A percentile compares a stretch with the other conserved stretches of the same genome.
Conservation (phyloP, 345 rosid genomes). For the Litchi chinensis region DNA sequence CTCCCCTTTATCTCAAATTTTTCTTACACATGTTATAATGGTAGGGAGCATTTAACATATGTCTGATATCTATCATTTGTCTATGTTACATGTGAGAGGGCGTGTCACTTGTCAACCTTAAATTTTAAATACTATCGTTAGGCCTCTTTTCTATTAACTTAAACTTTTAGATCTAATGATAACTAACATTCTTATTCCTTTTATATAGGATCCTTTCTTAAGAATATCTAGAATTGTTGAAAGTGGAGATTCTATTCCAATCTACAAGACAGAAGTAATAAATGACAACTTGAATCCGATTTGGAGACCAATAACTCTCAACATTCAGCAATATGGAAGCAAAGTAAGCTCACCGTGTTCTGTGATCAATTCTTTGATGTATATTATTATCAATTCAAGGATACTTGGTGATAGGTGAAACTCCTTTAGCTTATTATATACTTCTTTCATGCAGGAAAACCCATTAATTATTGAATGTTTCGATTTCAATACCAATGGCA, state of each 20-base stretch:
- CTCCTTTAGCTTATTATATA: slow-evolving; percentile 1
- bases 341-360: slow-evolving; percentile 50
- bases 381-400: not conserved
- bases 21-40: too few species aligned
- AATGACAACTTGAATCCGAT: slow-evolving; percentile 72
- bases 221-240: slow-evolving; percentile 76
- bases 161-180: too few species aligned
- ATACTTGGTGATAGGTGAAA: not conserved
- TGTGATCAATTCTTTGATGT: not conserved
- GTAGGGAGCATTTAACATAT: too few species aligned
- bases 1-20: too few species aligned
- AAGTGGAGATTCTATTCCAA: slow-evolving; percentile 51
- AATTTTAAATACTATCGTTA: too few species aligned
- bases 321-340: slow-evolving; percentile 79
- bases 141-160: too few species aligned
- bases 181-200: too few species aligned
- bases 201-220: slow-evolving; percentile 76
- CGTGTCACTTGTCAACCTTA: too few species aligned
- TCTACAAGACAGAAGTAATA: slow-evolving; percentile 79
- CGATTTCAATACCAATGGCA: slow-evolving; percentile 75
- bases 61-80: too few species aligned
- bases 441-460: slow-evolving; percentile 49
- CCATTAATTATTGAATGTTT: slow-evolving; percentile 84
- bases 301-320: slow-evolving; percentile 67
- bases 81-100: too few species aligned